Conservation (phyloP, 129 eudicot species). For the Deinandra increscens region DNA sequence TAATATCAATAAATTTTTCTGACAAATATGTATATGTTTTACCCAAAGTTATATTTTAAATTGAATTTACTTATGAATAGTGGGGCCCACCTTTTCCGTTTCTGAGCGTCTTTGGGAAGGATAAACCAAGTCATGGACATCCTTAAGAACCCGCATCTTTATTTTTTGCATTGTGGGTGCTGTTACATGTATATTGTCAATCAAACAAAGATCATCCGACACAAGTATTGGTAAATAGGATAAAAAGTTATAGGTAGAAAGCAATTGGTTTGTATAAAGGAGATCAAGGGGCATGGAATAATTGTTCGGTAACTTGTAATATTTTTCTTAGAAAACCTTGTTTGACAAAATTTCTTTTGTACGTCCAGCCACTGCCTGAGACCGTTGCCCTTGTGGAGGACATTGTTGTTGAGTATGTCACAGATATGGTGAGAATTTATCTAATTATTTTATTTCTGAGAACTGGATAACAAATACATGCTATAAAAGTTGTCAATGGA, state of each 20-base stretch:
- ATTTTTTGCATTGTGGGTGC: too few relatives aligned
- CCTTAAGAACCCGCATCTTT: too few relatives aligned
- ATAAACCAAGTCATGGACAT: too few relatives aligned
- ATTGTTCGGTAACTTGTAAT: not conserved
- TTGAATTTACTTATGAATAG: too few relatives aligned
- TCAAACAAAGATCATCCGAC: not conserved
- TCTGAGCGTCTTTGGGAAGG: too few relatives aligned
- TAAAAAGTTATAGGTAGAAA: not conserved
- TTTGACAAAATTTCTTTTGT: not conserved
- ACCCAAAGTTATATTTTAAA: too few relatives aligned
- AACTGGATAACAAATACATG: not conserved
- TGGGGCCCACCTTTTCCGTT: too few relatives aligned
- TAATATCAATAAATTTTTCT: too few relatives aligned
- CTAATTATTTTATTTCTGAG: not conserved
- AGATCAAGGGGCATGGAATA: not conserved
- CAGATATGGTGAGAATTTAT: slow-evolving; percentile 65
- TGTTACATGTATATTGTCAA: not conserved
- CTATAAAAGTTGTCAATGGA: not conserved
- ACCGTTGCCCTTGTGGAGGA: slow-evolving; percentile 93
- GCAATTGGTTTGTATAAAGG: not conserved
- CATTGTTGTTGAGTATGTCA: slow-evolving; percentile 93
- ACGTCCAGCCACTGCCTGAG: slow-evolving; percentile 88
- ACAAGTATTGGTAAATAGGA: not conserved
- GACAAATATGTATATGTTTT: too few relatives aligned
- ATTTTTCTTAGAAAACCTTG: not conserved